A percentile compares a stretch with the other conserved stretches of the same genome.
These are phyloP conservation scores for Calonectria crousiana DNA, from an alignment of 2,329 filamentous ascomycete species.

Conservation along the genomic window DNA sequence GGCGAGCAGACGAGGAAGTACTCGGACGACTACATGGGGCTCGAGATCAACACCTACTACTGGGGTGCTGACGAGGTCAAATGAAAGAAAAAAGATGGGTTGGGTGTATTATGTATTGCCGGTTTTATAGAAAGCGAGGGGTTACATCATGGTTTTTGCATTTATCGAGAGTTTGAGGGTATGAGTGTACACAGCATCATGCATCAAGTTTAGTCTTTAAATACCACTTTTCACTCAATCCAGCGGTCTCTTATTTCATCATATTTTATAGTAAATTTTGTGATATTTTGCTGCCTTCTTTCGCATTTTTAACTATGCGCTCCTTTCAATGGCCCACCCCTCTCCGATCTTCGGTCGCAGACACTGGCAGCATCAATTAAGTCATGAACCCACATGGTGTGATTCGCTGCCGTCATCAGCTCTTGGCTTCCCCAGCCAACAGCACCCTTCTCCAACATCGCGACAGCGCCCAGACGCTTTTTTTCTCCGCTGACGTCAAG, in stretches of 20 bases:
- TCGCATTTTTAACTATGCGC: background rate
- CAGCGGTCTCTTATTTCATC: background rate
- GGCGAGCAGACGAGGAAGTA: constrained; percentile 58
- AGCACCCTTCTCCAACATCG: background rate
- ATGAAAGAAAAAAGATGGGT: constrained; percentile 16
- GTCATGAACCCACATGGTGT: constrained; percentile 13
- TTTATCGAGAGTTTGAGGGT: background rate
- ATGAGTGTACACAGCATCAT: background rate
- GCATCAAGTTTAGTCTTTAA: background rate
- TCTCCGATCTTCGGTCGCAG: background rate
- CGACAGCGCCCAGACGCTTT: background rate
- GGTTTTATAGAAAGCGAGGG: constrained; percentile 7
- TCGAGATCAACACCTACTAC: constrained; percentile 68
- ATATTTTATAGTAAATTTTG: background rate
- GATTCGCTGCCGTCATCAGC: background rate
- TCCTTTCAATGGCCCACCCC: background rate
- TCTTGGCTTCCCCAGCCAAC: constrained; percentile 8
- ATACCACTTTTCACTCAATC: background rate
- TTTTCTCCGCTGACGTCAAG: constrained; percentile 5
- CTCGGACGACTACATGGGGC: constrained; percentile 60
- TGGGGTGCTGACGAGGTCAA: constrained; percentile 55
- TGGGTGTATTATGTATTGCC: background rate
- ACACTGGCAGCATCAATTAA: constrained; percentile 5
- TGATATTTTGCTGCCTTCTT: background rate
- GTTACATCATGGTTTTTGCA: background rate